phyloP scores from a whole-genome alignment of 139 green algal genomes.

The Trebouxia sp. region DNA sequence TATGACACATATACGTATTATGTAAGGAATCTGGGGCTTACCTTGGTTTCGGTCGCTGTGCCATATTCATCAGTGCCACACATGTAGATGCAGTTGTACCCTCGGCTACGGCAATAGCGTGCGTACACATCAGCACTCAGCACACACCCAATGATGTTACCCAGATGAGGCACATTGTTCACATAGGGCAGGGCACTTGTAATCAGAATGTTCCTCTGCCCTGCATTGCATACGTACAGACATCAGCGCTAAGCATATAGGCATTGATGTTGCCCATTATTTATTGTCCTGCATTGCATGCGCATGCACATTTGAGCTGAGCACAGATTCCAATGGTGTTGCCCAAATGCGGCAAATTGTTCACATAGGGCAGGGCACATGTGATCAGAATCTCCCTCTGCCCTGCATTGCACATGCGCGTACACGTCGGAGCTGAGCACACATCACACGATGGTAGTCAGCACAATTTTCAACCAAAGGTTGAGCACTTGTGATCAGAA shows the following conservation, averaged over 20 bases:
- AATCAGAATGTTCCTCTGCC: constrained; percentile 75
- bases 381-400: not conserved
- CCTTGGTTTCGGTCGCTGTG: constrained; percentile 98
- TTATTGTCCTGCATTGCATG: not conserved
- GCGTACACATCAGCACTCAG: constrained; percentile 93
- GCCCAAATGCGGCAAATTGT: not conserved
- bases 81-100: constrained; percentile 93
- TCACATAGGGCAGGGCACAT: not conserved
- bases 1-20: not conserved
- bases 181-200: constrained; percentile 97
- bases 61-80: constrained; percentile 99
- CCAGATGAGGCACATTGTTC: constrained; percentile 99
- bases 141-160: constrained; percentile 99
- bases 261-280: no score
- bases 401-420: not conserved
- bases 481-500: no score
- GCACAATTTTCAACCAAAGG: no score
- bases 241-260: not conserved
- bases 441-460: no score
- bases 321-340: not conserved
- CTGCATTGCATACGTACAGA: not conserved
- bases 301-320: not conserved
- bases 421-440: no score
- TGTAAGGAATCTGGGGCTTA: not conserved
- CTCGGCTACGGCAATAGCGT: constrained; percentile 82